Percentiles rank a stretch among this genome's conserved stretches.
phyloP scores from a whole-genome alignment of 352 stramenopile genomes.

The Pythium dissotocum region DNA sequence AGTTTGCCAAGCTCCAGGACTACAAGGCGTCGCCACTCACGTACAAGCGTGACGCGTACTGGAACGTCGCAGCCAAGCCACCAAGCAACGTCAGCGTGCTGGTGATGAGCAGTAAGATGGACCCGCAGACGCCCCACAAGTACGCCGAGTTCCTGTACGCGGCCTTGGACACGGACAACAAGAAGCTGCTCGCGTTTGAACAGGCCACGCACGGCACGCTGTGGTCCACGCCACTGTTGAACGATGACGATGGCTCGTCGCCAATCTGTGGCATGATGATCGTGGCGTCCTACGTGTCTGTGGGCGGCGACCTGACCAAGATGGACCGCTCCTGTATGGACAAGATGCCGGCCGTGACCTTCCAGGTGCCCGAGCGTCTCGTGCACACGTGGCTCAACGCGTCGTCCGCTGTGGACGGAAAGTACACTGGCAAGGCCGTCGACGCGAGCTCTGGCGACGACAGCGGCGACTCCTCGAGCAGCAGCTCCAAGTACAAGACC shows the following conservation, averaged over 20 bases:
- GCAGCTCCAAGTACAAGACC: constrained; percentile 35
- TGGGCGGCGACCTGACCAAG: constrained; percentile 26
- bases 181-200: constrained; percentile 48
- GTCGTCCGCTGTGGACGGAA: constrained; percentile 40
- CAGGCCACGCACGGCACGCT: constrained; percentile 41
- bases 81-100: constrained; percentile 38
- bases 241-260: constrained; percentile 15
- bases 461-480: constrained; percentile 6
- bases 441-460: constrained; percentile 9
- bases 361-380: constrained; percentile 35
- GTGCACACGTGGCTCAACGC: constrained; percentile 52
- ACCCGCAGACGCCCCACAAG: constrained; percentile 44
- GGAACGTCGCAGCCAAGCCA: constrained; percentile 34
- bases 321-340: constrained; percentile 44
- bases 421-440: constrained; percentile 29
- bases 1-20: constrained; percentile 24
- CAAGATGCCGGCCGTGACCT: constrained; percentile 24
- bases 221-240: constrained; percentile 30
- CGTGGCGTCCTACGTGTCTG: constrained; percentile 36
- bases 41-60: constrained; percentile 40
- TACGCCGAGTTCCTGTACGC: constrained; percentile 37
- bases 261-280: constrained; percentile 40
- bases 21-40: constrained; percentile 19
- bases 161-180: constrained; percentile 28
- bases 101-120: constrained; percentile 44